These are phyloP conservation scores for Pleurotus giganteus DNA, from an alignment of 768 basidiomycete species.

Conservation along the genomic window DNA sequence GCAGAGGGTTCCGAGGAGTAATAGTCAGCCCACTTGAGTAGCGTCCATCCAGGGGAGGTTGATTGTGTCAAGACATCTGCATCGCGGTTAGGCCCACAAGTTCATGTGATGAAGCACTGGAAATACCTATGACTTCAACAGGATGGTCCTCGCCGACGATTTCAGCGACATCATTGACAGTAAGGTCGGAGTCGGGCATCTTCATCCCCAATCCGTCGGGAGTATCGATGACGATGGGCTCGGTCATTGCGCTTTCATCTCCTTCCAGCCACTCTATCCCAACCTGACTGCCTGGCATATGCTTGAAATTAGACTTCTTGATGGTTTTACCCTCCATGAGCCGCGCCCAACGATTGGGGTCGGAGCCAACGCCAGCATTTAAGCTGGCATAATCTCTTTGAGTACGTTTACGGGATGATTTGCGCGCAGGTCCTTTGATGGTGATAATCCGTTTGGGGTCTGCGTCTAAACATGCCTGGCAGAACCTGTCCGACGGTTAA, in stretches of 20 bases:
- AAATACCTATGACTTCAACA: conserved; percentile 88
- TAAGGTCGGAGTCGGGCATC: conserved; percentile 73
- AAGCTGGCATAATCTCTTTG: conserved; percentile 80
- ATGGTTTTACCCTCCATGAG: conserved; percentile 69
- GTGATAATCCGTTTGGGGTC: conserved; percentile 67
- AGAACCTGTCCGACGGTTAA: conserved; percentile 53
- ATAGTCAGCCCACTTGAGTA: conserved; percentile 90
- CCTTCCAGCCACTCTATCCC: conserved; percentile 70
- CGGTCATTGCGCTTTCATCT: conserved; percentile 71
- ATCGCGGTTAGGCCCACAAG: background rate
- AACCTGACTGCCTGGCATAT: conserved; percentile 68
- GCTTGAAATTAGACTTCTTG: conserved; percentile 59
- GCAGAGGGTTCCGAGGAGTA: conserved; percentile 63
- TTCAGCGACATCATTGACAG: conserved; percentile 78
- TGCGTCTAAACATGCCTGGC: conserved; percentile 55
- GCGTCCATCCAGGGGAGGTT: conserved; percentile 81
- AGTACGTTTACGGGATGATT: conserved; percentile 73
- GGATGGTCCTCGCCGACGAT: conserved; percentile 75
- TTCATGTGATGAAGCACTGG: background rate
- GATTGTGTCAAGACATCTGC: conserved; percentile 88
- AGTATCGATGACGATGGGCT: conserved; percentile 78
- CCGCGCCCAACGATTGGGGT: conserved; percentile 64
- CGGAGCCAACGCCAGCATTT: conserved; percentile 61
- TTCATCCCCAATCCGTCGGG: conserved; percentile 87
- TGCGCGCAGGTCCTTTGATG: conserved; percentile 74